A percentile compares a stretch with the other conserved stretches of the same genome.
These are phyloP conservation scores for Trichoderma endophyticum DNA, from an alignment of 2,329 filamentous ascomycete species.

Conservation along the genomic window DNA sequence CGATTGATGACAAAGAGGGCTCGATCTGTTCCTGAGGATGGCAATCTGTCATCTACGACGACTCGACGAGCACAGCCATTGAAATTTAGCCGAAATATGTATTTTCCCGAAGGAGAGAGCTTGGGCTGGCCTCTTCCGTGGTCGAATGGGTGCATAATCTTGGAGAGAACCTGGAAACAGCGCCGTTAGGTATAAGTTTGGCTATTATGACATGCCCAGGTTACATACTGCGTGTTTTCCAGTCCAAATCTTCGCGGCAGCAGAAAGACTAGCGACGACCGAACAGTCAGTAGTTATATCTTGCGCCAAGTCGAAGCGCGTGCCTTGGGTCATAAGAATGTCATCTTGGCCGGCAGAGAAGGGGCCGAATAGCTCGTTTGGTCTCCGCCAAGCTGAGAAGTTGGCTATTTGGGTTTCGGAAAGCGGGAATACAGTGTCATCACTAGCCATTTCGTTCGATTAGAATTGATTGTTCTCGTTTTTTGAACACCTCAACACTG, in stretches of 20 bases:
- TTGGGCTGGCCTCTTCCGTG: constrained; percentile 52
- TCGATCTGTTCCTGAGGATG: constrained; percentile 69
- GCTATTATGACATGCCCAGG: neutral
- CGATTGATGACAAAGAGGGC: constrained; percentile 85
- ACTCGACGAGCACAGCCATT: constrained; percentile 90
- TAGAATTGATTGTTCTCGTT: neutral
- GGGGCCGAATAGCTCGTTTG: constrained; percentile 56
- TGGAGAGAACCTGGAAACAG: constrained; percentile 58
- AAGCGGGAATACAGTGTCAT: constrained; percentile 65
- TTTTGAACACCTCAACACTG: neutral
- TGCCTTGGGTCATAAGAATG: constrained; percentile 54
- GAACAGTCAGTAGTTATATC: constrained; percentile 96
- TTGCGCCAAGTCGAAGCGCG: constrained; percentile 80
- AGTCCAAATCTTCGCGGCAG: constrained; percentile 66
- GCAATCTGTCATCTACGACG: constrained; percentile 83
- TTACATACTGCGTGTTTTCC: constrained; percentile 63
- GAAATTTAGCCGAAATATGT: constrained; percentile 89
- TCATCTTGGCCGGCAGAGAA: constrained; percentile 14
- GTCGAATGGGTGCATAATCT: constrained; percentile 74
- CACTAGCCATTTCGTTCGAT: constrained; percentile 46
- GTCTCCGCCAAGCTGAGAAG: constrained; percentile 82
- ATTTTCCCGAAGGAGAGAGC: constrained; percentile 78
- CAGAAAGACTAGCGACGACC: constrained; percentile 91
- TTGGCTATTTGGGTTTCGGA: constrained; percentile 70
- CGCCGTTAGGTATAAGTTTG: neutral